Conservation (phyloP, 1,139 yeast genomes). For the Saccharomyces hybrid region DNA sequence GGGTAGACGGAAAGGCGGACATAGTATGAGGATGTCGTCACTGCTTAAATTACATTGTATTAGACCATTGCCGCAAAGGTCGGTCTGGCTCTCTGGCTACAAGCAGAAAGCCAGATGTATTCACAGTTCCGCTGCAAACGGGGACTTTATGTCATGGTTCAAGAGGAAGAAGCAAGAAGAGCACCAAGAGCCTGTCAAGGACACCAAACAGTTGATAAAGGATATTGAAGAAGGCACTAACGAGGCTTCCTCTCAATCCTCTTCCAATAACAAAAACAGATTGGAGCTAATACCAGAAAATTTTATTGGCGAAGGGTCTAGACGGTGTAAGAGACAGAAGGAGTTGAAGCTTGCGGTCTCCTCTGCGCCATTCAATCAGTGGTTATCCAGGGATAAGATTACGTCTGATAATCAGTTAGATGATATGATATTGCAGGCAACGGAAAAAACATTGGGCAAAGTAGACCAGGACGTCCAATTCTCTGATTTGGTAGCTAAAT, state of each 20-base stretch:
- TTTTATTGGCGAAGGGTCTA: slow-evolving; percentile 25
- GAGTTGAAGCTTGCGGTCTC: slow-evolving; percentile 8
- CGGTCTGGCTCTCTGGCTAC: neutral
- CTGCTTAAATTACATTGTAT: neutral
- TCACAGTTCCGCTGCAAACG: slow-evolving; percentile 3
- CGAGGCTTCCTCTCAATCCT: neutral
- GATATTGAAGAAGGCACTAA: slow-evolving; percentile 20
- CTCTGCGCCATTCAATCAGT: slow-evolving; percentile 23
- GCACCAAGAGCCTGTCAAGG: slow-evolving; percentile 8
- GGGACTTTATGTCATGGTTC: slow-evolving; percentile 37
- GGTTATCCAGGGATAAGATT: slow-evolving; percentile 33
- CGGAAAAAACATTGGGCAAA: neutral
- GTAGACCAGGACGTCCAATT: slow-evolving; percentile 17
- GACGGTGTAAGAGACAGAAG: slow-evolving; percentile 8
- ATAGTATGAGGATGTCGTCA: neutral
- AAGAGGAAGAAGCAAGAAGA: slow-evolving; percentile 20
- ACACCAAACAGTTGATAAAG: slow-evolving; percentile 18
- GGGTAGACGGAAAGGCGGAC: neutral
- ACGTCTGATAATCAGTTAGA: slow-evolving; percentile 23
- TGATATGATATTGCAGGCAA: slow-evolving; percentile 18
- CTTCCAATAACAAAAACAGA: slow-evolving; percentile 5
- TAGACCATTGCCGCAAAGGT: neutral
- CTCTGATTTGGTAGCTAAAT: slow-evolving; percentile 50
- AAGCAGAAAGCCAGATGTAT: neutral
- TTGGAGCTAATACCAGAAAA: slow-evolving; percentile 24